Base-by-base conservation (phyloP, 2,329 filamentous ascomycete genomes). In the Penicillium sumatraense region DNA sequence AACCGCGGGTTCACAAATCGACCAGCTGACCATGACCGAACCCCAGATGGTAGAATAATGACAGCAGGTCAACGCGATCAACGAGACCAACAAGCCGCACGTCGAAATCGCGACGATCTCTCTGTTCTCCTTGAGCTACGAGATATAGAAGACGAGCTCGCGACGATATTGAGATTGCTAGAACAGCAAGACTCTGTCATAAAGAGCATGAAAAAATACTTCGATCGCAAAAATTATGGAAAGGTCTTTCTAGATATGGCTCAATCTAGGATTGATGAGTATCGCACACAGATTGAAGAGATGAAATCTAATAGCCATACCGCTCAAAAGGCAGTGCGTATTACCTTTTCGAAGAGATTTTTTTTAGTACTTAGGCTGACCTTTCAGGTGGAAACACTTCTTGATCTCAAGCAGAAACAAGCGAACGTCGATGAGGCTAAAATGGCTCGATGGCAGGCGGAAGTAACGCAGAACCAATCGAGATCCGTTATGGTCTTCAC, bases 401-500 rank as follows among this genome's bases (percentile, higher is more conserved):
- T 88, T 11, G 84, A 88, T 68, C 86, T 88, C 79, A 85, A 86
- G 36, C 85, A 88, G 65, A 83, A 86, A 14, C 85, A 88, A 63
- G 85, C 85, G 0, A 86, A 88, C 63, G 84, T 88, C 2, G 85
- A 87, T 63, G 86, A 88, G 66, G 84, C 86, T 8, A 81, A 84
- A 21, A 81, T 86, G 69, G 85, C 84, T 21, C 77, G 86, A 1
- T 75, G 86, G 52, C 83, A 88, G 61, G 84, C 85, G 1, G 84
- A 88, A 60, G 80, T 87, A 0, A 85, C 86, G 0, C 83, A 82
- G 54, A 80, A 81, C 8, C 85, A 87, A 68, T 86, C 83, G 52
- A 77, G 84, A 21, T 84, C 84, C 14, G 81, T 88, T 54, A 85
- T 87, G 81, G 68, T 76, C 0, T 77, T 76, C 35, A 77, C 74